Evolutionary conservation across 495 filamentous ascomycete species (phyloP).

Genomic region (Geoglossum glabrum): DNA sequence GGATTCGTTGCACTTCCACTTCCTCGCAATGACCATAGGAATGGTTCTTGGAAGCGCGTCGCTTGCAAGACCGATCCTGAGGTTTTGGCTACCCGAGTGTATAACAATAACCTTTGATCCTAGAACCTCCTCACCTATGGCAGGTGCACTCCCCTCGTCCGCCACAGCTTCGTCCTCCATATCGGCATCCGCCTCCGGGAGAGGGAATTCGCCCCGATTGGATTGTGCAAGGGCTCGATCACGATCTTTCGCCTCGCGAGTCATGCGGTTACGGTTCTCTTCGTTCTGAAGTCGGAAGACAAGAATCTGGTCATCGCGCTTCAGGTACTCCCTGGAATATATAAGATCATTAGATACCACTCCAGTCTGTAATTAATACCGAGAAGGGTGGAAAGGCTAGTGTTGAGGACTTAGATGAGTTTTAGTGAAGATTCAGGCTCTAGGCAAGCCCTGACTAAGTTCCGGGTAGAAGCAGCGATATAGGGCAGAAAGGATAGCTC

Average conservation of each 20-base stretch:
- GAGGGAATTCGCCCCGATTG: constrained; percentile 24
- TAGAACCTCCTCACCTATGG: constrained; percentile 35
- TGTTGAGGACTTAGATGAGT: too few species aligned
- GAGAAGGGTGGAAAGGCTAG: not conserved
- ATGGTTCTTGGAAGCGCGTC: constrained; percentile 87
- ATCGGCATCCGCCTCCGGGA: constrained; percentile 32
- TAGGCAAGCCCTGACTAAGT: not conserved
- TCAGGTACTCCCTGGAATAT: constrained; percentile 69
- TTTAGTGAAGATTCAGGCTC: too few species aligned
- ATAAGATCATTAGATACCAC: not conserved
- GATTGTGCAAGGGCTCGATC: constrained; percentile 65
- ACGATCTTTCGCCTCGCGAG: constrained; percentile 64
- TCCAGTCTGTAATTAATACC: not conserved
- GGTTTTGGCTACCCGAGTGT: constrained; percentile 93
- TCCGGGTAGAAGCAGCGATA: not conserved
- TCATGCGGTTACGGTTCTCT: constrained; percentile 54
- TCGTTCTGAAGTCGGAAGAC: constrained; percentile 73
- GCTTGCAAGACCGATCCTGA: constrained; percentile 79
- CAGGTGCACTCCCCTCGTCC: constrained; percentile 34
- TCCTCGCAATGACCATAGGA: constrained; percentile 79
- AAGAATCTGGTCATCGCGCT: constrained; percentile 90
- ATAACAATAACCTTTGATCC: constrained; percentile 90
- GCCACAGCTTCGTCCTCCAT: constrained; percentile 37
- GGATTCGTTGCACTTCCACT: constrained; percentile 51
- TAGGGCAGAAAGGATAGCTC: not conserved